Conservation (phyloP, 2,329 filamentous ascomycete genomes). For the Botryosphaeria dothidea region DNA sequence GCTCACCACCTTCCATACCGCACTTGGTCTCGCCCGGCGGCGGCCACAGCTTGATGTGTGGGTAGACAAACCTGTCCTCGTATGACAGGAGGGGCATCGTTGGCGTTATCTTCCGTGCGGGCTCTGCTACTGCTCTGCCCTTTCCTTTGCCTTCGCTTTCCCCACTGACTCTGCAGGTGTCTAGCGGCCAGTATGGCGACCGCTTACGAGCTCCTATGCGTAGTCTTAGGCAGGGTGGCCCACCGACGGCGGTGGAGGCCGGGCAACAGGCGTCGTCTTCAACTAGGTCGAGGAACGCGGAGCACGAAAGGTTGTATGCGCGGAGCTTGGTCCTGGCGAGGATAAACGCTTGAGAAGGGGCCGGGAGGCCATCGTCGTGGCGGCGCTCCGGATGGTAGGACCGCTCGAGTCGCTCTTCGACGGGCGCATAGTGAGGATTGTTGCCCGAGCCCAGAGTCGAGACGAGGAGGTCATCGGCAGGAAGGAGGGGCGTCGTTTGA, state of each 20-base stretch:
- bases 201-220: conserved; percentile 49
- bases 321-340: conserved; percentile 57
- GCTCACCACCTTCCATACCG: neutral
- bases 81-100: neutral
- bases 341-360: conserved; percentile 45
- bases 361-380: conserved; percentile 24
- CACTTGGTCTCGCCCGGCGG: conserved; percentile 23
- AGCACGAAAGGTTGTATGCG: conserved; percentile 55
- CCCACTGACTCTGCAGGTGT: too few relatives aligned
- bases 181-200: neutral
- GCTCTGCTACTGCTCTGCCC: neutral
- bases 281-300: conserved; percentile 62
- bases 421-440: conserved; percentile 40
- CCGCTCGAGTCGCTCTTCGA: conserved; percentile 42
- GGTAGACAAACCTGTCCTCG: conserved; percentile 29
- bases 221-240: conserved; percentile 48
- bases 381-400: conserved; percentile 49
- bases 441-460: conserved; percentile 31
- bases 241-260: conserved; percentile 30
- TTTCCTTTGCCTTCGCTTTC: neutral
- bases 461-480: conserved; percentile 31
- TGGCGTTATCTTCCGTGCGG: conserved; percentile 16
- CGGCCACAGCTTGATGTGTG: conserved; percentile 37
- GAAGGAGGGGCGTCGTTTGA: conserved; percentile 22
- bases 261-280: conserved; percentile 47